Evolutionary conservation across 345 rosid species (phyloP).

Genomic region (Brassica rapa): DNA sequence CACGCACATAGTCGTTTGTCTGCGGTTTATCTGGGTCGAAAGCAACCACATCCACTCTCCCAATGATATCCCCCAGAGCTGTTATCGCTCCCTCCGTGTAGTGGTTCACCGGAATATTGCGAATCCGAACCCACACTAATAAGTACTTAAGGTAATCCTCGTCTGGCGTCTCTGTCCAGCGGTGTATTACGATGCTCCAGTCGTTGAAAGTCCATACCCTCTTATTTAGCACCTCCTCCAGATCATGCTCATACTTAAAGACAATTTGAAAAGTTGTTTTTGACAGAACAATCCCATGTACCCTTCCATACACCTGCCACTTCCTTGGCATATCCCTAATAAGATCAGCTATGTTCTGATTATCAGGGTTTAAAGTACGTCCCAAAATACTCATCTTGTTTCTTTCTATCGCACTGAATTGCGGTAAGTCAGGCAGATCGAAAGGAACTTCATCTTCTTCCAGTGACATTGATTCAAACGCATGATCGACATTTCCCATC

Average conservation of each 20-base stretch:
- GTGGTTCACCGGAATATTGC: not conserved
- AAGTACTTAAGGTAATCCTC: not conserved
- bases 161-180: not conserved
- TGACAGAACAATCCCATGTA: not conserved
- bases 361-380: too few species aligned
- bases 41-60: not conserved
- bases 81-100: not conserved
- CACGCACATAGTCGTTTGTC: not conserved
- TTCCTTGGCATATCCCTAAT: not conserved
- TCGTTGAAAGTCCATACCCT: not conserved
- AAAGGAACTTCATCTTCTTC: not conserved
- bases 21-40: not conserved
- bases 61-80: not conserved
- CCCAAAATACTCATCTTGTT: too few species aligned
- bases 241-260: not conserved
- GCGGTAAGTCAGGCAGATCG: not conserved
- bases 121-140: not conserved
- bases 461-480: not conserved
- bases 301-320: not conserved
- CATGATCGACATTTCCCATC: not conserved
- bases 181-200: not conserved
- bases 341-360: too few species aligned
- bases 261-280: not conserved
- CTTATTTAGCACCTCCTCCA: not conserved
- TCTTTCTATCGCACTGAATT: not conserved